These are phyloP conservation scores for Fusarium piperis DNA, from an alignment of 2,329 filamentous ascomycete genomes.

Conservation along the genomic window DNA sequence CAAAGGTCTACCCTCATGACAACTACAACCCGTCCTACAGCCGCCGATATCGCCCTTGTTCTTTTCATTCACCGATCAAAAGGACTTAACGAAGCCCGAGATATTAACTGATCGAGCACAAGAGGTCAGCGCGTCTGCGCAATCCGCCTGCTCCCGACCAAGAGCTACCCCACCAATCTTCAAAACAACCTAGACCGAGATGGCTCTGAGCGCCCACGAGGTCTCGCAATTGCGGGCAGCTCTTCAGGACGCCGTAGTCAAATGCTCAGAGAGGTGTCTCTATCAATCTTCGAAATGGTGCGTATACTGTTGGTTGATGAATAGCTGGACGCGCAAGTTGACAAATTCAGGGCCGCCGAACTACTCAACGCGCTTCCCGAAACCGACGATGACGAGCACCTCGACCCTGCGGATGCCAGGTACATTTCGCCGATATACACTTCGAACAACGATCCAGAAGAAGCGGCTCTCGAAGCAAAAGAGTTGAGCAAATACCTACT, in stretches of 20 bases:
- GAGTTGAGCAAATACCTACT: slow-evolving; percentile 88
- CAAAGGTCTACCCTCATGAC: slow-evolving; percentile 28
- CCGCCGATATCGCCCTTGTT: neutral
- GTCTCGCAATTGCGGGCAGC: slow-evolving; percentile 74
- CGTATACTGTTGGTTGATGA: neutral
- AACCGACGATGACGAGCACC: slow-evolving; percentile 60
- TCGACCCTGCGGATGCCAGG: slow-evolving; percentile 44
- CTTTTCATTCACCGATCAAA: neutral
- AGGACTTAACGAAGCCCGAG: neutral
- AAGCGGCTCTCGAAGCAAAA: slow-evolving; percentile 78
- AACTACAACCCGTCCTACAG: slow-evolving; percentile 1
- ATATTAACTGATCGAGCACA: neutral
- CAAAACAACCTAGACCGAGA: slow-evolving; percentile 50
- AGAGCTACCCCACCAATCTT: slow-evolving; percentile 25
- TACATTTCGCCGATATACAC: slow-evolving; percentile 60
- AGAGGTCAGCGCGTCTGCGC: slow-evolving; percentile 7
- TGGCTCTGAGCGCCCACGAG: slow-evolving; percentile 66
- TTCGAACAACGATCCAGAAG: slow-evolving; percentile 72
- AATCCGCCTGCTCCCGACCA: slow-evolving; percentile 1
- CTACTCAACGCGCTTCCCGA: slow-evolving; percentile 85
- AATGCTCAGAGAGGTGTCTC: slow-evolving; percentile 92
- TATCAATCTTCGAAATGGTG: slow-evolving; percentile 98
- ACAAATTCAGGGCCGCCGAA: slow-evolving; percentile 82
- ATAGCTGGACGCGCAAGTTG: slow-evolving; percentile 15
- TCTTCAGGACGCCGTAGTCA: slow-evolving; percentile 85